Evolutionary conservation across 306 rosid genomes (phyloP), one percentile per base, ranked within the genome.

Genomic region (Prinsepia uniflora): DNA sequence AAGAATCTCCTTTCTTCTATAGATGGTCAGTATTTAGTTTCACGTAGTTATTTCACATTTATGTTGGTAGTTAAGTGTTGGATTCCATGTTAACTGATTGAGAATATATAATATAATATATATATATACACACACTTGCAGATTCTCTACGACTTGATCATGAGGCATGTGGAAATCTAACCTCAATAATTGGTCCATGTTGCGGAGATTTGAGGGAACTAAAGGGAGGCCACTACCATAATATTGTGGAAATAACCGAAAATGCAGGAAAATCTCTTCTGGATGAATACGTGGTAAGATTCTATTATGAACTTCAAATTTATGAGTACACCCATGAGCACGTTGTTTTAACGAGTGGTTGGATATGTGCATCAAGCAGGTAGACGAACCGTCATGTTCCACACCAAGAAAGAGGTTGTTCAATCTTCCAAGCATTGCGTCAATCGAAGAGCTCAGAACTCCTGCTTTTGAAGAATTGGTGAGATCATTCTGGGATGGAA

Each of bases 311-410:
- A 30, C 53, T 48, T 48, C 2, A 11, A 47, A 13, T 4, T 48
- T 48, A 48, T 12, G 57, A 52, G 57, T 10, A 61, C 36, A 30
- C 36, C 36, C 36, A 30, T 30, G 36, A 30, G 36, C 36, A 30
- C 2, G 3, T 2, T 68, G 57, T 30, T 58, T 4, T 61, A 71
- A 59, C 65, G 13, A 57, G 20, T 49, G 55, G 42, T 46, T 72
- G 60, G 55, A 67, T 19, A 13, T 52, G 53, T 47, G 12, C 50
- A 52, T 67, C 66, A 39, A 70, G 4, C 78, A 95, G 99, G 96
- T 95, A 58, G 97, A 95, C 30, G 97, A 91, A 84, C 96, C 97
- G 72, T 95, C 99, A 54, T 95, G 99, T 85, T 95, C 99, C 68
- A 95, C 96, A n/a, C 99, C 97, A 7, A 86, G 86, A 79, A 87